A percentile compares a stretch with the other conserved stretches of the same genome.
Conservation (phyloP, 2,329 filamentous ascomycete genomes). For the Curvularia hawaiiensis region DNA sequence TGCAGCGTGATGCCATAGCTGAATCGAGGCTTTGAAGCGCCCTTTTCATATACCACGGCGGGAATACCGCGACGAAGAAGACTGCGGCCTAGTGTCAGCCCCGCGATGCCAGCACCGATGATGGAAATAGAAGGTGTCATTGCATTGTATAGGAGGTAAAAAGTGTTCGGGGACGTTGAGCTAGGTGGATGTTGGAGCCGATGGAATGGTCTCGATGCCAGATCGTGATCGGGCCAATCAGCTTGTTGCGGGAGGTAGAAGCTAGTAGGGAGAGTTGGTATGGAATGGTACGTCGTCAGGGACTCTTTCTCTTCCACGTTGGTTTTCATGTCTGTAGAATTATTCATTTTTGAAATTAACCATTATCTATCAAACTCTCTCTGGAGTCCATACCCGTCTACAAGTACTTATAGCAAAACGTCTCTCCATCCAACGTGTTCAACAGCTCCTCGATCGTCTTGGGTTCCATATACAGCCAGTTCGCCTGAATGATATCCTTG, state of each 20-base stretch:
- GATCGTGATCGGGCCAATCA: conserved; percentile 7
- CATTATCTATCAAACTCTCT: neutral
- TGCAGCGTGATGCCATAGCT: conserved; percentile 50
- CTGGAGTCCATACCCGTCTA: conserved; percentile 1
- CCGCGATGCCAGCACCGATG: conserved; percentile 54
- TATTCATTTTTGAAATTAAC: neutral
- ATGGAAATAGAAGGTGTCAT: conserved; percentile 43
- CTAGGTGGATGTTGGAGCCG: neutral
- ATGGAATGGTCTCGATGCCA: neutral
- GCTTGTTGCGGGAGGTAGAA: neutral
- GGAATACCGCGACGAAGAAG: conserved; percentile 42
- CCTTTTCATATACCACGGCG: conserved; percentile 44
- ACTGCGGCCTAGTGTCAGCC: conserved; percentile 48
- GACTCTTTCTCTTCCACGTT: too few species aligned
- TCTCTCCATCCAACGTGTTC: conserved; percentile 48
- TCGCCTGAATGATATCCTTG: conserved; percentile 50
- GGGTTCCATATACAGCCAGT: conserved; percentile 36
- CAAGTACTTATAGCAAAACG: conserved; percentile 54
- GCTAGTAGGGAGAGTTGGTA: neutral
- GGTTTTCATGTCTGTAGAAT: neutral
- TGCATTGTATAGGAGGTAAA: conserved; percentile 11
- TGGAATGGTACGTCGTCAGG: neutral
- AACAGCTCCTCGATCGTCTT: conserved; percentile 44
- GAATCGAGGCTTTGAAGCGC: conserved; percentile 30
- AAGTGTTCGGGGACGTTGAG: neutral